Conservation (phyloP, 352 stramenopile species). For the Nothophytophthora sp. region DNA sequence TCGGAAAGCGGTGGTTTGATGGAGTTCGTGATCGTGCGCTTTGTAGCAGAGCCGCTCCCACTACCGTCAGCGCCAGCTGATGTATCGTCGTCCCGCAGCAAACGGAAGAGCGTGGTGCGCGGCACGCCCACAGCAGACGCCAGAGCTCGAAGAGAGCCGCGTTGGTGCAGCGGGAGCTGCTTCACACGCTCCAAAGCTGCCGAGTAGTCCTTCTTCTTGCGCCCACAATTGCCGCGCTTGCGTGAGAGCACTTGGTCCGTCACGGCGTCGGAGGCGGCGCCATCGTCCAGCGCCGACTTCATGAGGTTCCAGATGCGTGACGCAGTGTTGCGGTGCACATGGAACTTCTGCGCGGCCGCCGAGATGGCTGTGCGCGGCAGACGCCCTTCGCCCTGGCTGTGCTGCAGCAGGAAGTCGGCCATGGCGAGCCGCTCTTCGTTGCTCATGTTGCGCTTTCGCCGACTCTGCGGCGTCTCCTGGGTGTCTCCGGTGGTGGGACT, state of each 20-base stretch:
- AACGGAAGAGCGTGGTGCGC: slow-evolving; percentile 38
- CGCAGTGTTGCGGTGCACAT: slow-evolving; percentile 47
- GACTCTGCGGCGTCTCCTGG: slow-evolving; percentile 2
- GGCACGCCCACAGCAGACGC: slow-evolving; percentile 38
- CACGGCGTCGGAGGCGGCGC: slow-evolving; percentile 19
- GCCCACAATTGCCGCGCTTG: slow-evolving; percentile 41
- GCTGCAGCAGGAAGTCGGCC: slow-evolving; percentile 39
- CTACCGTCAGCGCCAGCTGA: background rate
- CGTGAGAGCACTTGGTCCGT: slow-evolving; percentile 38
- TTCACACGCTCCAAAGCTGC: slow-evolving; percentile 33
- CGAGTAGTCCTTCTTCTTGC: slow-evolving; percentile 48
- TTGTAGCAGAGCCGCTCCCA: background rate
- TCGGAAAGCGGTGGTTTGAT: slow-evolving; percentile 39
- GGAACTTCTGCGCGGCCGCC: slow-evolving; percentile 32
- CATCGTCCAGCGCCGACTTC: slow-evolving; percentile 26
- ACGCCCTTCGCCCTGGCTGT: slow-evolving; percentile 25
- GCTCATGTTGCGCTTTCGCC: slow-evolving; percentile 37
- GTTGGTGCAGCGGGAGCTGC: slow-evolving; percentile 36
- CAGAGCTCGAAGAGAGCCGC: slow-evolving; percentile 32
- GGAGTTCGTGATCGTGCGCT: slow-evolving; percentile 19
- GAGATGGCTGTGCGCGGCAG: slow-evolving; percentile 35
- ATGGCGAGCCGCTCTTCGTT: slow-evolving; percentile 37
- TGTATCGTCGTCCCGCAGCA: slow-evolving; percentile 30
- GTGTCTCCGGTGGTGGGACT: background rate
- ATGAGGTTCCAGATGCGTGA: slow-evolving; percentile 45